Base-by-base conservation (phyloP, 805 yeast genomes). In the Maudiozyma pseudohumilis region DNA sequence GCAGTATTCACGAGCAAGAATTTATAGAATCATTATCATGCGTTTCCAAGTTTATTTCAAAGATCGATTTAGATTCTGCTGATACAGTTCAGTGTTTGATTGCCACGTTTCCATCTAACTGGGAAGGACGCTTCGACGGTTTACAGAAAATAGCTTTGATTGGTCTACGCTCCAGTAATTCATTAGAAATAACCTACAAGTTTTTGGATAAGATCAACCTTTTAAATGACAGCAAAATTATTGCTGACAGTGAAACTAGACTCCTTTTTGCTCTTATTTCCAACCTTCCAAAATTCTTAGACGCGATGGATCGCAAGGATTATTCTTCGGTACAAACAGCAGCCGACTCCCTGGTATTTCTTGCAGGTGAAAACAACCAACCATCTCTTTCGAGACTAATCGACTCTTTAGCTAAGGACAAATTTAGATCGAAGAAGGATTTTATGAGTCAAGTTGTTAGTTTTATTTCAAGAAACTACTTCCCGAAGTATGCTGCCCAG, bases 51-150 rank as follows among this genome's bases (percentile, higher is more conserved):
- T 80, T 88, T 49, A 73, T 92, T 9, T 76, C 88, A 2, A 89
- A 87, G 52, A 84, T 89, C 50, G 95, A 86, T 53, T 63, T 86
- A 36, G 87, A 82, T 45, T 77, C 94, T 0, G 82, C 80, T 0
- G 95, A 83, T 39, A 84, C 94, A 0, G 89, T 87, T 2, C 75
- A 80, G 18, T 79, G 94, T 56, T 67, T 88, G 41, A 74, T 84
- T 13, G 73, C 92, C 0, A 82, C 92, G 0, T 92, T 88, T 54
- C 99, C 99, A 0, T 77, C 92, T 0, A 80, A 83, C 40, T 92
- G 97, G 98, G 95, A 88, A 53, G 95, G 96, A 1, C 72, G 77
- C 40, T 92, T 87, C 57, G 89, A 80, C 51, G 97, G 97, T 0
- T 64, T 92, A 6, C 95, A 87, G 50, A 78, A 73, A 32, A 69